phyloP scores from a whole-genome alignment of 2,329 filamentous ascomycete species.

The Polytolypa hystricis region DNA sequence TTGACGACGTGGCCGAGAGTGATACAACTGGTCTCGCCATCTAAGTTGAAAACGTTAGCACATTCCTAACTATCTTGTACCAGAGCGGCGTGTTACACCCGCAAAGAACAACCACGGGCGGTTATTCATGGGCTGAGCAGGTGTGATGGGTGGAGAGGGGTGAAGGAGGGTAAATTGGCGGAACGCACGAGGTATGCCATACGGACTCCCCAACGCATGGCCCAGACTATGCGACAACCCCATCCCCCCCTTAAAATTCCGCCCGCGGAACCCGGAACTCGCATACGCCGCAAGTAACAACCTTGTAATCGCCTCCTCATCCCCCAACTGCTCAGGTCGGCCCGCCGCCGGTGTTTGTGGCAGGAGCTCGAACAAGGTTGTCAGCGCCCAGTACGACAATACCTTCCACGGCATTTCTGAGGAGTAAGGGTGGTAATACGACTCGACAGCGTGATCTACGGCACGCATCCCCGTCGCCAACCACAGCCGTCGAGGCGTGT shows the following conservation, averaged over 20 bases:
- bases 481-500: slow-evolving; percentile 42
- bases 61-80: too few relatives aligned
- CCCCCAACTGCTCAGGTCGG: slow-evolving; percentile 27
- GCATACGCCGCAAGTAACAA: slow-evolving; percentile 44
- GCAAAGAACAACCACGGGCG: too few relatives aligned
- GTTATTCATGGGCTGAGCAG: too few relatives aligned
- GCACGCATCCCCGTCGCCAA: slow-evolving; percentile 43
- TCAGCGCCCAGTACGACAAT: slow-evolving; percentile 35
- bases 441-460: slow-evolving; percentile 46
- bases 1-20: slow-evolving; percentile 4
- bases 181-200: slow-evolving; percentile 30
- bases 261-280: slow-evolving; percentile 39
- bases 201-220: slow-evolving; percentile 45
- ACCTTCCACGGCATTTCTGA: slow-evolving; percentile 41
- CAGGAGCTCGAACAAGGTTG: slow-evolving; percentile 38
- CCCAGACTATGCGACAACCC: slow-evolving; percentile 39
- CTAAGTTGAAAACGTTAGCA: too few relatives aligned
- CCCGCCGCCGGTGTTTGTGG: slow-evolving; percentile 34
- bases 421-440: slow-evolving; percentile 42
- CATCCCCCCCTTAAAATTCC: slow-evolving; percentile 40
- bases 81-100: too few relatives aligned
- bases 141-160: too few relatives aligned
- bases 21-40: slow-evolving; percentile 5
- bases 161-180: too few relatives aligned
- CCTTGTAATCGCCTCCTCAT: slow-evolving; percentile 40